phyloP scores from a whole-genome alignment of 2,329 filamentous ascomycete genomes.

The Talaromyces atroroseus region DNA sequence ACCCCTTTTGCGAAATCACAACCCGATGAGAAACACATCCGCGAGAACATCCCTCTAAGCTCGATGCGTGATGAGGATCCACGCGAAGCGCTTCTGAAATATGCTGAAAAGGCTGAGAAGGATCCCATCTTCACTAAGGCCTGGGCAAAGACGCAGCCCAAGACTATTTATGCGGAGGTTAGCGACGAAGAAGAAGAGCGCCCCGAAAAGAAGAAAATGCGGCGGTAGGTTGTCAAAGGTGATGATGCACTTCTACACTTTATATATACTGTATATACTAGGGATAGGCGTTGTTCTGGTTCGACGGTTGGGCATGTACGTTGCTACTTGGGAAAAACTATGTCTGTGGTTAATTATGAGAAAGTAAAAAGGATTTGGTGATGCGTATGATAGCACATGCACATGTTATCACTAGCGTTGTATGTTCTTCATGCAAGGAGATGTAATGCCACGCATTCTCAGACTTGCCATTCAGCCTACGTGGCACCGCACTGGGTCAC shows the following conservation, averaged over 20 bases:
- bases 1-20: slow-evolving; percentile 90
- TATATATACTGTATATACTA: slow-evolving; percentile 9
- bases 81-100: slow-evolving; percentile 86
- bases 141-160: slow-evolving; percentile 86
- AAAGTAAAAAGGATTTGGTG: too few species aligned
- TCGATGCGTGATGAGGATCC: slow-evolving; percentile 96
- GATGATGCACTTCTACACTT: neutral
- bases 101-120: slow-evolving; percentile 86
- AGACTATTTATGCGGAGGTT: slow-evolving; percentile 82
- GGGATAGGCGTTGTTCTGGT: neutral
- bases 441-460: neutral
- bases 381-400: neutral
- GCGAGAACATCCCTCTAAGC: slow-evolving; percentile 80
- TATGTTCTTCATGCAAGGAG: neutral
- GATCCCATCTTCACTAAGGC: slow-evolving; percentile 93
- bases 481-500: neutral
- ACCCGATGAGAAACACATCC: slow-evolving; percentile 84
- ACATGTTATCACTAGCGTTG: too few species aligned
- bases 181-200: slow-evolving; percentile 71
- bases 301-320: neutral
- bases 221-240: slow-evolving; percentile 15
- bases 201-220: slow-evolving; percentile 58
- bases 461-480: neutral
- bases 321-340: neutral
- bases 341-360: too few species aligned